Percentiles rank a stretch among this genome's conserved stretches.
These are phyloP conservation scores for Suillus hirtellus DNA, from an alignment of 768 basidiomycete genomes.

Conservation along the genomic window DNA sequence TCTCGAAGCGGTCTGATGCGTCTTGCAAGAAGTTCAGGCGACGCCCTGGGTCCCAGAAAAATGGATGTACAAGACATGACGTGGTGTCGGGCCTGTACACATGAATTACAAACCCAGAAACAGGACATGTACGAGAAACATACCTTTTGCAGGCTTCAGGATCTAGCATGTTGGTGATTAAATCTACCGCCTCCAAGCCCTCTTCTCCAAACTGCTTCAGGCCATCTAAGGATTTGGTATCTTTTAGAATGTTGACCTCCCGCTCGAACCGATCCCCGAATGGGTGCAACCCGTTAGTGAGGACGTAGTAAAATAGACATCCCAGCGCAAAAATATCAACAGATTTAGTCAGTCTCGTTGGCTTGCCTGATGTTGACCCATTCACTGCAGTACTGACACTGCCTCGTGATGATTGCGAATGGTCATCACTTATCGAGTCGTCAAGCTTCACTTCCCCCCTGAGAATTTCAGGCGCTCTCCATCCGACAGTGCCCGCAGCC, in stretches of 20 bases:
- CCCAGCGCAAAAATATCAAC: constrained; percentile 97
- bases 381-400: constrained; percentile 53
- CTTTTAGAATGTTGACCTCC: constrained; percentile 91
- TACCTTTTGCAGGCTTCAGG: constrained; percentile 76
- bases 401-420: constrained; percentile 66
- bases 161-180: constrained; percentile 79
- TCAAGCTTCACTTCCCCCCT: constrained; percentile 93
- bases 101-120: constrained; percentile 12
- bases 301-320: constrained; percentile 91
- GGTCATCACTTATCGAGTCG: constrained; percentile 63
- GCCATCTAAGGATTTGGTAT: constrained; percentile 66
- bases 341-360: constrained; percentile 84
- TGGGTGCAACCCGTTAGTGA: constrained; percentile 90
- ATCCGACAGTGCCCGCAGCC: constrained; percentile 93
- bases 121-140: constrained; percentile 26
- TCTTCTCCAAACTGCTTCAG: constrained; percentile 88
- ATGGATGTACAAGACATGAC: constrained; percentile 88
- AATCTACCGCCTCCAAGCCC: constrained; percentile 83
- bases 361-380: constrained; percentile 41
- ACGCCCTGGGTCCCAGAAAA: constrained; percentile 91
- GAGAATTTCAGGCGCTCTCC: constrained; percentile 96
- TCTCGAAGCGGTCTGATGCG: constrained; percentile 96
- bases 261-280: constrained; percentile 92
- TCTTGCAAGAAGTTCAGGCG: constrained; percentile 95
- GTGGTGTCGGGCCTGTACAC: constrained; percentile 77